phyloP scores from a whole-genome alignment of 192 early-diverging fungal species.

The Cladochytrium replicatum region DNA sequence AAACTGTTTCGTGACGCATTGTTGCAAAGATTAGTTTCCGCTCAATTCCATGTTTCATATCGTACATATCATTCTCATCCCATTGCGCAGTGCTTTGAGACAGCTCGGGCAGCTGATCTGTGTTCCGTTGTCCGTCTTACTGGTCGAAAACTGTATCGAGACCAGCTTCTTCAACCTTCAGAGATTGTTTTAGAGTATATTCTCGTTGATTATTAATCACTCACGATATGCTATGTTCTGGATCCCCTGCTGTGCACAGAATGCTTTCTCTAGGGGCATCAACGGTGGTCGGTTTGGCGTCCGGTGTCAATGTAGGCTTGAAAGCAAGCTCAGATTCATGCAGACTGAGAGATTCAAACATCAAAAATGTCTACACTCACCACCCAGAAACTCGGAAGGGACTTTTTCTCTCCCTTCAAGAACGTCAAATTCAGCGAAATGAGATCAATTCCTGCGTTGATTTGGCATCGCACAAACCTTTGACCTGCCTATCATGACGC shows the following conservation, averaged over 20 bases:
- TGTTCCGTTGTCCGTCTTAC: conserved; percentile 30
- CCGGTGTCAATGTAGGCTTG: conserved; percentile 63
- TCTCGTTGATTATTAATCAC: background rate
- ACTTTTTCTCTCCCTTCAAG: conserved; percentile 18
- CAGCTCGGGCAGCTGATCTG: conserved; percentile 58
- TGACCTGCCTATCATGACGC: conserved; percentile 1
- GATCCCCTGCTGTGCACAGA: conserved; percentile 53
- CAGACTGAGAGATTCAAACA: background rate
- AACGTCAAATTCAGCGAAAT: conserved; percentile 2
- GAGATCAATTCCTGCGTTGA: conserved; percentile 6
- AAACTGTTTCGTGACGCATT: conserved; percentile 21
- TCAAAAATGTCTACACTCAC: conserved; percentile 24
- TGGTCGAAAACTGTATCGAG: conserved; percentile 45
- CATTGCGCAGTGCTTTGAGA: conserved; percentile 61
- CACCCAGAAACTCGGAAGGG: conserved; percentile 61
- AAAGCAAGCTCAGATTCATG: background rate
- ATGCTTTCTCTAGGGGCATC: conserved; percentile 47
- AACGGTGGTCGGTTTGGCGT: conserved; percentile 39
- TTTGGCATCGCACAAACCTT: conserved; percentile 10
- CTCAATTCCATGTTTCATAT: background rate
- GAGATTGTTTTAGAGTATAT: background rate
- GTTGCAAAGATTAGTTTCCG: background rate
- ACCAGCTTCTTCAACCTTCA: conserved; percentile 58
- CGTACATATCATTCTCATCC: conserved; percentile 52
- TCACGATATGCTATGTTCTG: conserved; percentile 55